phyloP scores from a whole-genome alignment of 2,329 filamentous ascomycete species.

The Paracamarosporium sp. region DNA sequence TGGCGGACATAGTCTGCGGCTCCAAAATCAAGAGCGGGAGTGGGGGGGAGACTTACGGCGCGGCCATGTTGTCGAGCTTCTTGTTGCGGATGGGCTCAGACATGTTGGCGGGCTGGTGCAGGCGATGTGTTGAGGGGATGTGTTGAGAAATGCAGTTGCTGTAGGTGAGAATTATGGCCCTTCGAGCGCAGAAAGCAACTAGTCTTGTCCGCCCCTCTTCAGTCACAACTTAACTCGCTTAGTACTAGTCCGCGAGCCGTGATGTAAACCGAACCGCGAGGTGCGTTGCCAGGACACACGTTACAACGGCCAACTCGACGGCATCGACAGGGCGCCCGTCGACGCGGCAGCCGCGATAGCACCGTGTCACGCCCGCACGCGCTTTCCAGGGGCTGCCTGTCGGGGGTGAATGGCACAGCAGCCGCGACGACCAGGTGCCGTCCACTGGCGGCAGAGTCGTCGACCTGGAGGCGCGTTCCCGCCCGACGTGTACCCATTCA shows the following conservation, averaged over 20 bases:
- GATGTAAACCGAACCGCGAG: conserved; percentile 15
- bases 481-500: conserved; percentile 2
- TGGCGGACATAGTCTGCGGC: conserved; percentile 24
- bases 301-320: not conserved
- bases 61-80: conserved; percentile 66
- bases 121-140: conserved; percentile 11
- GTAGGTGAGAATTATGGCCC: conserved; percentile 36
- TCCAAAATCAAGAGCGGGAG: conserved; percentile 33
- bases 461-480: not conserved
- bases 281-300: not conserved
- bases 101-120: conserved; percentile 54
- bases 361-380: not conserved
- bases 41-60: conserved; percentile 63
- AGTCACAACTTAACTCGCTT: conserved; percentile 15
- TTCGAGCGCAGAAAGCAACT: conserved; percentile 31
- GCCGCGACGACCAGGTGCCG: not conserved
- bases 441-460: not conserved
- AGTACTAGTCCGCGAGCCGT: conserved; percentile 5
- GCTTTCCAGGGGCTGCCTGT: not conserved
- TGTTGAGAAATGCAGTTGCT: conserved; percentile 37
- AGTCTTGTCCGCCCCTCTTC: conserved; percentile 34
- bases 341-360: not conserved
- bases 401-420: not conserved
- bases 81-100: conserved; percentile 74
- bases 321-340: not conserved